Evolutionary conservation across 1,139 yeast genomes (phyloP), one percentile per base, ranked within the genome.

Genomic region (Zhuliangozyma blackwelliae): DNA sequence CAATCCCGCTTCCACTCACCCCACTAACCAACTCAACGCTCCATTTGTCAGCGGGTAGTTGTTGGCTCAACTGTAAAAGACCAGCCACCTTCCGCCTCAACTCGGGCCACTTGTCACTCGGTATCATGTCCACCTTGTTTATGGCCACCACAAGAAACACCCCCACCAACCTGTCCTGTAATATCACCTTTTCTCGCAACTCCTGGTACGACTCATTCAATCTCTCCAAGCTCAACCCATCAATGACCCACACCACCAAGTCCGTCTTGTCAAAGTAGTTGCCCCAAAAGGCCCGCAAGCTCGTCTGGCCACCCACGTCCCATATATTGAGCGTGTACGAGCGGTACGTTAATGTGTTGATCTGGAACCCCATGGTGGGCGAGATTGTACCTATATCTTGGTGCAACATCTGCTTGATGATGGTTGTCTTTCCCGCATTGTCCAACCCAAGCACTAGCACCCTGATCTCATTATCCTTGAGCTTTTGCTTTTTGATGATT

Each of bases 221-320:
- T 36, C 97, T 61, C 37, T 77, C 80, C 30, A 72, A 55, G 29
- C 79, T 77, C 43, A 77, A 65, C 3, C 79, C 74, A 59, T 92
- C 97, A 9, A 90, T 74, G n/a, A 90, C 96, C 97, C 97, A 90
- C n/a, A 90, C 61, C 21, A 90, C 68, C 10, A 79, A 76, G 50
- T 90, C 92, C 6, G 96, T 85, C 48, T 78, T 79, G 45, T 89
- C 97, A 54, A 85, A 89, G 60, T 89, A 88, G 60, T 89, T 89
- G 40, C 86, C 79, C 97, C 97, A 88, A 56, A 88, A 88, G 16
- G 87, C 79, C 33, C 96, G 68, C 34, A 88, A 62, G 12, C 86
- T 74, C 10, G 74, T 65, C 55, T 89, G 96, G 0, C 97, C 97
- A 2, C 97, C 97, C 9, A 89, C 79, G 53, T 88, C 97, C 97